Evolutionary conservation across 495 filamentous ascomycete species (phyloP), one percentile per base, ranked within the genome.

Genomic region (Trichoderma gamsii): DNA sequence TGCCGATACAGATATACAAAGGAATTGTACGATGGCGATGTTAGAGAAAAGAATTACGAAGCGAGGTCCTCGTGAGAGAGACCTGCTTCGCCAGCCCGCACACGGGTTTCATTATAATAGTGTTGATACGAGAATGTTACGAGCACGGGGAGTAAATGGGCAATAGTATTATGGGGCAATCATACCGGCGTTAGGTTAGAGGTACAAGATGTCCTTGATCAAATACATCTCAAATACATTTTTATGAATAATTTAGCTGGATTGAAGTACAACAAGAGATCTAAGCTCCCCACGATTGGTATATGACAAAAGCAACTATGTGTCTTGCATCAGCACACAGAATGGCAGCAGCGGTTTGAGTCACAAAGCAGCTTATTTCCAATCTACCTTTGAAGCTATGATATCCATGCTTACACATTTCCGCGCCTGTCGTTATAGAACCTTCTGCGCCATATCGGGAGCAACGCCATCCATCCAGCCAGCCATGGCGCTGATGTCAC

Each of bases 121-220:
- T 61, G 56, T 25, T 25, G 27, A 32, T 16, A 13, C 11, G 23
- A 61, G 52, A 7, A 32, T 9, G 56, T 21, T 32, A 61, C 56
- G 13, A 61, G 56, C 27, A 61, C 56, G 56, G 56, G 56, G n/a
- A 32, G 9, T 7, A 61, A 61, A 32, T 13, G 12, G 27, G 27
- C 11, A 29, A 35, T 32, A 61, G 56, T 25, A 61, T 12, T 61
- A 61, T 16, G 23, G 27, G 56, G 56, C 8, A 23, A 61, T 61
- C 25, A 61, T 61, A 29, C 56, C 23, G 56, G 56, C 56, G 56
- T 61, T 61, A 61, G 56, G 56, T 32, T 61, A 61, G 56, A 61
- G 56, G 56, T 21, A 61, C 16, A 25, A 4, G 27, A 23, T 5
- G 25, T 12, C 27, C 11, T 61, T 29, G 25, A 13, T 61, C 25